Conservation (phyloP, 768 basidiomycete species). For the Trametes villosa region DNA sequence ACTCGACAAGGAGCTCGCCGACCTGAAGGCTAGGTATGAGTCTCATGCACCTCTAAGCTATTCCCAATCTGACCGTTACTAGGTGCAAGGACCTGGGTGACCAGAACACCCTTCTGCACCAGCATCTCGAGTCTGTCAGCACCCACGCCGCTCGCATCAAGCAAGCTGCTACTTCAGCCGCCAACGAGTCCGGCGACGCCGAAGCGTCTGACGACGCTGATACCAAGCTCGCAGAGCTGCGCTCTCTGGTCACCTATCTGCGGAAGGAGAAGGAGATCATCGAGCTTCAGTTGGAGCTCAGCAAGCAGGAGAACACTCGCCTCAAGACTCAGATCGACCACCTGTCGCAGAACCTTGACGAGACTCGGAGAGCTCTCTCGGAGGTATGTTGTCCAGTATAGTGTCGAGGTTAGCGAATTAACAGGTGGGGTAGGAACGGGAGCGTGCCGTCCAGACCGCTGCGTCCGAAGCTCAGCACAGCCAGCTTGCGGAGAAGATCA, state of each 20-base stretch:
- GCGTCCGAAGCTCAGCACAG: constrained; percentile 79
- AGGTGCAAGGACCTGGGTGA: constrained; percentile 75
- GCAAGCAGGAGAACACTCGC: constrained; percentile 75
- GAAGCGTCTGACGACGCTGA: constrained; percentile 58
- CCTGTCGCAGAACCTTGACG: constrained; percentile 68
- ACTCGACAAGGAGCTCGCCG: constrained; percentile 76
- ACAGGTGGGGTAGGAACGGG: constrained; percentile 64
- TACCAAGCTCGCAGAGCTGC: constrained; percentile 70
- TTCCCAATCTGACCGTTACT: constrained; percentile 3
- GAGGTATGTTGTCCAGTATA: constrained; percentile 49
- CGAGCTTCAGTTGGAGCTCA: constrained; percentile 83
- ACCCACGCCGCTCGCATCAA: constrained; percentile 82
- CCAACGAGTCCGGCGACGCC: constrained; percentile 45
- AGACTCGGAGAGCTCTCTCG: constrained; percentile 68
- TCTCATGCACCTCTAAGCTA: neutral
- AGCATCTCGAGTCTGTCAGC: constrained; percentile 84
- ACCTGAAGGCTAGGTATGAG: constrained; percentile 69
- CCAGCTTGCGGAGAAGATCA: constrained; percentile 84
- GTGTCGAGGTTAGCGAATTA: neutral
- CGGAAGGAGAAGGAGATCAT: constrained; percentile 93
- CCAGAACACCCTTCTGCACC: constrained; percentile 79
- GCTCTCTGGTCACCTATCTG: constrained; percentile 78
- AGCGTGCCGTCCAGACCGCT: constrained; percentile 70
- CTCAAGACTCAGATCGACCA: constrained; percentile 79
- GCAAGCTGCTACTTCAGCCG: constrained; percentile 62